Evolutionary conservation across 2,329 filamentous ascomycete genomes (phyloP).

Genomic region (Domatiomyces globalis): DNA sequence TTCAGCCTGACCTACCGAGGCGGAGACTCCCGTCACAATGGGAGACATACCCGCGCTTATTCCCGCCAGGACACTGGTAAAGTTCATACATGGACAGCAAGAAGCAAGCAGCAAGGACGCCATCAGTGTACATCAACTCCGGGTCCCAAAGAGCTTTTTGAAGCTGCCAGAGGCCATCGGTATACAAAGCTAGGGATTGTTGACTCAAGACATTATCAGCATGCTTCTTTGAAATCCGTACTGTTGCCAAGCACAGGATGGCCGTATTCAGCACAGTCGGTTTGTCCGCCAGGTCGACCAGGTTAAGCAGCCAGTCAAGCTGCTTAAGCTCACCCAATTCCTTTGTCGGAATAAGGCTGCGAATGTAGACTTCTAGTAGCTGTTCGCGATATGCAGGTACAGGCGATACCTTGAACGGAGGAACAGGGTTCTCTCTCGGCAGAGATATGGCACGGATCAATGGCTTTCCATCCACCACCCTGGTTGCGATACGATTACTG

Average conservation of each 20-base stretch:
- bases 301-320: constrained; percentile 19
- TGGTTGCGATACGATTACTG: too few species aligned
- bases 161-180: constrained; percentile 22
- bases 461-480: too few species aligned
- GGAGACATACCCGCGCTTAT: constrained; percentile 20
- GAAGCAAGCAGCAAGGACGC: constrained; percentile 26
- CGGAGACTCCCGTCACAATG: constrained; percentile 17
- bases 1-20: constrained; percentile 3
- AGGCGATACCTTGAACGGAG: not conserved
- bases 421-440: not conserved
- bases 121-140: constrained; percentile 22
- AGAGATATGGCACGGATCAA: too few species aligned
- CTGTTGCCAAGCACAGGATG: constrained; percentile 20
- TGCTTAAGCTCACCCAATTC: constrained; percentile 2
- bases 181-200: constrained; percentile 23
- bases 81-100: constrained; percentile 24
- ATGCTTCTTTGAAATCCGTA: constrained; percentile 19
- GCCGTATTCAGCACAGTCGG: constrained; percentile 21
- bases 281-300: constrained; percentile 17
- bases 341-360: constrained; percentile 12
- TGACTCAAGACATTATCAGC: constrained; percentile 10
- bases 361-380: constrained; percentile 20
- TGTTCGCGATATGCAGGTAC: constrained; percentile 18
- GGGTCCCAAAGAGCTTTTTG: constrained; percentile 24
- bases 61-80: constrained; percentile 24